Base-by-base conservation (phyloP, 352 stramenopile species). In the Phytophthora macrochlamydospora region DNA sequence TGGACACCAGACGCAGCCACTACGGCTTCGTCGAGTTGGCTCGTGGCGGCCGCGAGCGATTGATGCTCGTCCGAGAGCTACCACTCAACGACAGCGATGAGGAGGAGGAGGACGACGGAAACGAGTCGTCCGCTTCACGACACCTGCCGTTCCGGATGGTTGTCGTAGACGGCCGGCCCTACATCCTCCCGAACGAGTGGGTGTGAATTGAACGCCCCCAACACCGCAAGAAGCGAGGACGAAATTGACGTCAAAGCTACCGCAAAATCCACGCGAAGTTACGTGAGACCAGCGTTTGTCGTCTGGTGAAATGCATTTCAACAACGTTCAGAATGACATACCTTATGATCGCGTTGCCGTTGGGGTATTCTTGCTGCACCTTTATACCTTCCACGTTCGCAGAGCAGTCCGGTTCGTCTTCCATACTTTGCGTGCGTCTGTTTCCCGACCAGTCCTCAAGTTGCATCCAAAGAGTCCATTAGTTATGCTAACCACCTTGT, bases 111-210 rank as follows among this genome's bases (percentile, higher is more conserved):
- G 30, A 18, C 24, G 45, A 24, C 18, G 18, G 18, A 24, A 24
- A 45, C 24, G 12, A 8, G 11, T 46, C 46, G 4, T 63, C 37
- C 3, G n/a, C 42, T 8, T 55, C 53, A 0, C 40, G 12, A 4
- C 53, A 62, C 29, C 65, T 71, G n/a, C 64, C 64, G 24, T 71
- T 59, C 35, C 65, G 65, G 30, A 57, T 37, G 24, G 43, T 50
- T n/a, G 18, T 51, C 29, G 38, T 72, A 4, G n/a, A 68, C 9
- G 46, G 52, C 28, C 45, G 28, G 3, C 28, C 35, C 1, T 37
- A 54, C 48, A 24, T 65, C 29, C 35, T 73, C 13, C 43, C 6
- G 6, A 73, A 73, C 59, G 54, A 73, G 42, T 73, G 65, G 65
- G 50, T 73, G 3, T 73, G 50, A 73, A 29, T 9, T 3, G 43